phyloP scores from a whole-genome alignment of 371 early-diverging fungal species.

The Mortierella sp. region DNA sequence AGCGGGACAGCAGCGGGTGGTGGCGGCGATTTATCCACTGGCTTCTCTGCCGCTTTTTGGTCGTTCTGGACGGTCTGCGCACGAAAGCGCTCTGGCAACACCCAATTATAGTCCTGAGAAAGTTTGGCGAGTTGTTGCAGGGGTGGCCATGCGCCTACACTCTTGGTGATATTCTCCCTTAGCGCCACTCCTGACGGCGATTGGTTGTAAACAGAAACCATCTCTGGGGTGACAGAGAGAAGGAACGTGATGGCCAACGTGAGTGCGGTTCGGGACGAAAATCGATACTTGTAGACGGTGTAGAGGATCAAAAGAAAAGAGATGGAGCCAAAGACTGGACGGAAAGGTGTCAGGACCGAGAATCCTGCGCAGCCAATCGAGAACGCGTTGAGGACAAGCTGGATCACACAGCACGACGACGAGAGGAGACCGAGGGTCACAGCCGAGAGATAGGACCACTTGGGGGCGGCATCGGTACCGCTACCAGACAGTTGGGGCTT shows the following conservation, averaged over 20 bases:
- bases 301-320: conserved; percentile 43
- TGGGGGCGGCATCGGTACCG: not conserved
- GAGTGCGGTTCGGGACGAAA: conserved; percentile 21
- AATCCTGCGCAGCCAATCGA: conserved; percentile 69
- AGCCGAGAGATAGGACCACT: conserved; percentile 30
- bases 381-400: conserved; percentile 61
- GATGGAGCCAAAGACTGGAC: conserved; percentile 50
- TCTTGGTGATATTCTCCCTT: too few species aligned
- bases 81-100: too few species aligned
- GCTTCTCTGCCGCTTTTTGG: not conserved
- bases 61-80: not conserved
- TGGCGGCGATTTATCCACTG: not conserved
- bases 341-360: conserved; percentile 62
- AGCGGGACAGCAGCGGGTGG: not conserved
- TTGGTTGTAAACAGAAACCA: conserved; percentile 46
- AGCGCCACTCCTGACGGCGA: conserved; percentile 10
- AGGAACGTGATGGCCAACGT: conserved; percentile 26
- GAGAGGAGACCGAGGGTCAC: conserved; percentile 57
- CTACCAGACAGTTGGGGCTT: too few species aligned
- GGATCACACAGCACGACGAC: conserved; percentile 66
- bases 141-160: not conserved
- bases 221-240: conserved; percentile 55
- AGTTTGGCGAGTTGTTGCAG: not conserved
- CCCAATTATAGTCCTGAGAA: not conserved
- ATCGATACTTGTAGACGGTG: conserved; percentile 31